phyloP scores from a whole-genome alignment of 768 basidiomycete genomes.

The Leccinum imitatum region DNA sequence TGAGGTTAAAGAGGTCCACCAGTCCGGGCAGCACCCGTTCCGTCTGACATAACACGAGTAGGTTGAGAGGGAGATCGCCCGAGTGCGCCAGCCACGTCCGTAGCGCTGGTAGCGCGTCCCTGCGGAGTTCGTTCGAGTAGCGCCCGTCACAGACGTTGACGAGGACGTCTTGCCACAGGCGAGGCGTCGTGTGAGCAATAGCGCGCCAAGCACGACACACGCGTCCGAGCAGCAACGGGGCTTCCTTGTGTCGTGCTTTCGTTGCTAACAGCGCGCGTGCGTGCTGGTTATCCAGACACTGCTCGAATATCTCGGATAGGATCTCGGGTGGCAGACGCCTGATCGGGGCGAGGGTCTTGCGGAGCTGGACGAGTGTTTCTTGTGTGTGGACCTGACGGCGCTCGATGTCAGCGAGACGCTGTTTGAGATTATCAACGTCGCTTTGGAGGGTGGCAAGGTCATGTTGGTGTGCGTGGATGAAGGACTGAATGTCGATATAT shows the following conservation, averaged over 20 bases:
- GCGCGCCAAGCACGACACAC: slow-evolving; percentile 32
- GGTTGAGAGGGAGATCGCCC: slow-evolving; percentile 21
- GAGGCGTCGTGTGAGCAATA: slow-evolving; percentile 26
- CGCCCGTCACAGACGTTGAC: slow-evolving; percentile 22
- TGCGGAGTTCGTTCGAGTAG: slow-evolving; percentile 19
- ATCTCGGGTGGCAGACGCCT: slow-evolving; percentile 27
- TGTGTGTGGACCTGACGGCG: slow-evolving; percentile 3
- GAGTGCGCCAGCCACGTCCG: slow-evolving; percentile 24
- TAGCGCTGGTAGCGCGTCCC: slow-evolving; percentile 20
- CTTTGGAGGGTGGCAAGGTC: slow-evolving; percentile 15
- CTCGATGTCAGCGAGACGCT: slow-evolving; percentile 14
- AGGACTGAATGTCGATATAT: slow-evolving; percentile 9
- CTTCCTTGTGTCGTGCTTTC: slow-evolving; percentile 6
- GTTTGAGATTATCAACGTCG: slow-evolving; percentile 9
- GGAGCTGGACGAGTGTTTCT: slow-evolving; percentile 16
- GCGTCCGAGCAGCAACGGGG: slow-evolving; percentile 30
- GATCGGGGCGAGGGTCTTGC: slow-evolving; percentile 21
- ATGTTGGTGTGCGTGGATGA: slow-evolving; percentile 17
- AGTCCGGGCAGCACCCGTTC: slow-evolving; percentile 23
- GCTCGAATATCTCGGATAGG: slow-evolving; percentile 27
- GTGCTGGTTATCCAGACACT: slow-evolving; percentile 12
- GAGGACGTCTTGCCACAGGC: slow-evolving; percentile 25
- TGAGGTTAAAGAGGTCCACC: slow-evolving; percentile 17
- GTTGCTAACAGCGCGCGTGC: not conserved
- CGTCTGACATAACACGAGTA: slow-evolving; percentile 21